Conservation (phyloP, 495 filamentous ascomycete species). For the Penicillium soppii region DNA sequence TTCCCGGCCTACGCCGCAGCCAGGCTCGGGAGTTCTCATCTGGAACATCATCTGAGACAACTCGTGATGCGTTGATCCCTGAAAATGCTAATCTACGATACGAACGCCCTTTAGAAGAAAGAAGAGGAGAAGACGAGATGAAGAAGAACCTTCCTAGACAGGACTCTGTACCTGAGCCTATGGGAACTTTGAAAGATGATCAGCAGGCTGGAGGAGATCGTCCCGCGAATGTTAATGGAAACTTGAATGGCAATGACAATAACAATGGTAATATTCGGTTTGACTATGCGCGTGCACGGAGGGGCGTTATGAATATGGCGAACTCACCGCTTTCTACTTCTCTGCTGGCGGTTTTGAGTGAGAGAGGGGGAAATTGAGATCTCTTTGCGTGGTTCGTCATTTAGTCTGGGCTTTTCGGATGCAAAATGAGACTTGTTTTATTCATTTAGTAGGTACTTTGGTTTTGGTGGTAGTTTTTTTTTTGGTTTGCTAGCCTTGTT, state of each 20-base stretch:
- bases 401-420: neutral
- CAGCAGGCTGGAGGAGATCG: no score
- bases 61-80: neutral
- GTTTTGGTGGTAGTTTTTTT: no score
- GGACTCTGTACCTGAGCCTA: no score
- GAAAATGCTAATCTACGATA: neutral
- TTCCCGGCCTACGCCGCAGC: neutral
- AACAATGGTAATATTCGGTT: no score
- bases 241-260: no score
- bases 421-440: no score
- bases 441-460: no score
- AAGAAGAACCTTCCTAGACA: no score
- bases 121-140: no score
- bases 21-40: neutral
- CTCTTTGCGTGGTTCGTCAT: neutral
- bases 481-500: no score
- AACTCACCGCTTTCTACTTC: neutral
- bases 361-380: neutral
- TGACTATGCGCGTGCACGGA: neutral
- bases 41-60: neutral
- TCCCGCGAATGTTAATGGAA: no score
- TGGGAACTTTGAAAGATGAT: no score
- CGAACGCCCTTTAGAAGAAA: neutral
- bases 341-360: neutral
- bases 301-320: neutral